These are phyloP conservation scores for Monosporascus sp. DNA, from an alignment of 2,329 filamentous ascomycete genomes.

Conservation along the genomic window DNA sequence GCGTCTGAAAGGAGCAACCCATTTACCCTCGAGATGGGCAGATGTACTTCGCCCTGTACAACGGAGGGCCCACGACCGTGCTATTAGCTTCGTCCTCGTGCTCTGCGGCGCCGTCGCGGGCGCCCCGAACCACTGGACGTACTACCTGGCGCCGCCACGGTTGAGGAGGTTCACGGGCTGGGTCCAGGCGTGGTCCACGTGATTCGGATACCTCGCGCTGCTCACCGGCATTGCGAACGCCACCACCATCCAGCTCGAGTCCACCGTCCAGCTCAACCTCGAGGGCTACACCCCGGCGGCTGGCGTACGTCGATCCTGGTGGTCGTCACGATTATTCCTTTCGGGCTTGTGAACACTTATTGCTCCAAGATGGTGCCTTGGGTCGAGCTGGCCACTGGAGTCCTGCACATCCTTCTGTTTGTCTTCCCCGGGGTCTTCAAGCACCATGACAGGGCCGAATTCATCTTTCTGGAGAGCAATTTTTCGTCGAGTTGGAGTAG, in stretches of 20 bases:
- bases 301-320: neutral
- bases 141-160: constrained; percentile 7
- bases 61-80: constrained; percentile 26
- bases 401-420: too few relatives aligned
- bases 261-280: constrained; percentile 3
- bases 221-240: constrained; percentile 28
- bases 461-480: too few relatives aligned
- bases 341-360: neutral
- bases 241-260: constrained; percentile 12
- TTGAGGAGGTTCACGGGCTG: neutral
- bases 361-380: neutral
- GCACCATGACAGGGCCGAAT: too few relatives aligned
- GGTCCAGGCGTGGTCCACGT: constrained; percentile 32
- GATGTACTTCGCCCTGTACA: constrained; percentile 21
- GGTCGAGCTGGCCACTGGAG: too few relatives aligned
- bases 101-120: constrained; percentile 30
- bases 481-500: too few relatives aligned
- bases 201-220: constrained; percentile 33
- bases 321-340: neutral
- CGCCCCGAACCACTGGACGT: constrained; percentile 38
- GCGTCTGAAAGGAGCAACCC: neutral
- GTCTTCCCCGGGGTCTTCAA: too few relatives aligned
- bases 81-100: constrained; percentile 26
- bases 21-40: constrained; percentile 1
- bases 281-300: neutral